Base-by-base conservation (phyloP, 176 grass and related monocot genomes). In the Phyllostachys edulis region DNA sequence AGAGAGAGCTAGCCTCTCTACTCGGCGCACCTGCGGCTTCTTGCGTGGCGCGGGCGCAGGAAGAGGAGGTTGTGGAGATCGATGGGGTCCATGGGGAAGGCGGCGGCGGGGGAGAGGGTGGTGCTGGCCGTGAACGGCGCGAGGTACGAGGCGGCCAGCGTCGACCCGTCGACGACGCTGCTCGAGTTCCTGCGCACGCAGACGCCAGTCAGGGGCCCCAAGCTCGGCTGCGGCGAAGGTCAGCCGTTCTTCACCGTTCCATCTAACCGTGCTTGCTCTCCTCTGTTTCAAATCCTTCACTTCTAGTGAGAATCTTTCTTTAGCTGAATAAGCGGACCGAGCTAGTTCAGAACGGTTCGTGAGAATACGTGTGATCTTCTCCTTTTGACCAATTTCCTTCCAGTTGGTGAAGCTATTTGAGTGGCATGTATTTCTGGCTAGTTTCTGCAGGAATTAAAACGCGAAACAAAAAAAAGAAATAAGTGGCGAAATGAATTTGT, bases 221-320 rank as follows among this genome's bases (percentile, higher is more conserved):
- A 97, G 94, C 94, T 97, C 54, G 90, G 92, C 52, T 97, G 94
- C 83, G 94, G 91, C 37, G 91, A 97, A 88, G 94, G 94, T 67
- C 1, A 54, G 23, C 56, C 27, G 2, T 64, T 7, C 62, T 64
- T 34, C 27, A 3, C 62, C 13, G 26, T 12, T 61, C 57, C n/a
- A 13, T 61, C 4, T 5, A 5, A 24, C 5, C n/a, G 9, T 11
- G 56, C 57, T 26, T 13, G 10, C n/a, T 61, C 21, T 59, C n/a
- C n/a, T 61, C 57, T 24, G 57, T 24, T 59, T 23, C 21, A 5
- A 1, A 23, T 23, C 23, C 2, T 63, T 7, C 26, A 7, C 26
- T 63, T 14, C 24, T 63, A 6, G 5, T 15, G 61, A 15, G 61
- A 63, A 29, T 15, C 60, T 63, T 32, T 29, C 42, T 11, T 9